phyloP scores from a whole-genome alignment of 495 filamentous ascomycete genomes.

The Aspergillus campestris region DNA sequence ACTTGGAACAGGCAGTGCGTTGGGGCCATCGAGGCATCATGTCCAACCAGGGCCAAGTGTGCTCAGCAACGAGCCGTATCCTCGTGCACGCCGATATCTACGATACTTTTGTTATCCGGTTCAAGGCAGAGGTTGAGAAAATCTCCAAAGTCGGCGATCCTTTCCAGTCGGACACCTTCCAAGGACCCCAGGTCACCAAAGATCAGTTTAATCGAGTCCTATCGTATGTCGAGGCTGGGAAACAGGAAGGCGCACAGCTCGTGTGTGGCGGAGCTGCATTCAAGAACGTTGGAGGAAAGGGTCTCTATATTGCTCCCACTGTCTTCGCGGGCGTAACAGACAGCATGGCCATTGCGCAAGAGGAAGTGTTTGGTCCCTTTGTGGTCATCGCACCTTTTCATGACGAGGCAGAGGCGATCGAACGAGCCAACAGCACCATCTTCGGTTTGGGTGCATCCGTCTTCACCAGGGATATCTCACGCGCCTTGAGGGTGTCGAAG shows the following conservation, averaged over 20 bases:
- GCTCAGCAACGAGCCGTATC: slow-evolving; percentile 41
- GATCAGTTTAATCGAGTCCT: slow-evolving; percentile 79
- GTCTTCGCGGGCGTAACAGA: slow-evolving; percentile 36
- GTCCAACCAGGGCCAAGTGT: slow-evolving; percentile 46
- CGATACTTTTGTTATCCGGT: slow-evolving; percentile 40
- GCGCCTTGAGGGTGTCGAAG: slow-evolving; percentile 68
- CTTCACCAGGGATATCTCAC: slow-evolving; percentile 69
- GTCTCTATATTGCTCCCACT: slow-evolving; percentile 43
- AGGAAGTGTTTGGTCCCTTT: slow-evolving; percentile 47
- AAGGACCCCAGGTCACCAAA: slow-evolving; percentile 78
- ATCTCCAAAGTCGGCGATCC: slow-evolving; percentile 60
- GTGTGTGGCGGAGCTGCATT: slow-evolving; percentile 48
- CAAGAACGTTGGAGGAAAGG: slow-evolving; percentile 31
- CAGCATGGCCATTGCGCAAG: slow-evolving; percentile 31
- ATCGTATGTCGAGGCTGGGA: slow-evolving; percentile 64
- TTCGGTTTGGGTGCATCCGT: slow-evolving; percentile 78
- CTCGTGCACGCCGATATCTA: slow-evolving; percentile 49
- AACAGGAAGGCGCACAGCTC: slow-evolving; percentile 69
- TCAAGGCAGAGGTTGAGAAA: slow-evolving; percentile 6
- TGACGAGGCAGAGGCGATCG: slow-evolving; percentile 74
- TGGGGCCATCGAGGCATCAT: slow-evolving; percentile 37
- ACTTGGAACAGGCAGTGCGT: slow-evolving; percentile 32
- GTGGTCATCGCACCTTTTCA: slow-evolving; percentile 47
- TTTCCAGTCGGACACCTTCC: slow-evolving; percentile 58
- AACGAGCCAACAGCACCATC: slow-evolving; percentile 72